Percentiles rank a stretch among this genome's conserved stretches.
Evolutionary conservation across 1,139 yeast species (phyloP).

Genomic region (Martiniozyma asiatica): DNA sequence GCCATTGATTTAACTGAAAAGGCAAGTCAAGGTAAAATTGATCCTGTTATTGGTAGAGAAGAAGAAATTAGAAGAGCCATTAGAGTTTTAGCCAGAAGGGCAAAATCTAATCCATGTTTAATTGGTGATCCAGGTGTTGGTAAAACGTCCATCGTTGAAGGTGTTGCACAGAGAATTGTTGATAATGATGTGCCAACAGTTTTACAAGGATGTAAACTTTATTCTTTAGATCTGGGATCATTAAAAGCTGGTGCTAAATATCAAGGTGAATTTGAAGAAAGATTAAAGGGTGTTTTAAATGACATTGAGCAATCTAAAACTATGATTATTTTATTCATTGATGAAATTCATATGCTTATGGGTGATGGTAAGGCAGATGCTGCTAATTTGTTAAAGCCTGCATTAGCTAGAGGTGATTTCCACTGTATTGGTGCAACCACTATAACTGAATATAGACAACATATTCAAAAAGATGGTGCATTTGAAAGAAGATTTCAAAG

Average conservation of each 20-base stretch:
- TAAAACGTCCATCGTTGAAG: conserved; percentile 95
- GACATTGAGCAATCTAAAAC: conserved; percentile 85
- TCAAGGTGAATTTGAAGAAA: conserved; percentile 97
- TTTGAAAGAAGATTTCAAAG: conserved; percentile 98
- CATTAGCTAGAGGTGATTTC: conserved; percentile 89
- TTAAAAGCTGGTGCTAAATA: conserved; percentile 97
- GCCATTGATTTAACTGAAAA: conserved; percentile 88
- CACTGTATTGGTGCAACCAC: conserved; percentile 99
- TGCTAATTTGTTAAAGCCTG: conserved; percentile 92
- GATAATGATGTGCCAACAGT: conserved; percentile 92
- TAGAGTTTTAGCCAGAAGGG: conserved; percentile 86
- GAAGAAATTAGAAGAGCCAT: conserved; percentile 95
- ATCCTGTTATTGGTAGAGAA: conserved; percentile 98
- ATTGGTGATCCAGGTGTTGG: conserved; percentile 99
- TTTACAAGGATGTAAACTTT: conserved; percentile 66
- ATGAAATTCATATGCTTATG: conserved; percentile 93
- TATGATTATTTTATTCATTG: conserved; percentile 81
- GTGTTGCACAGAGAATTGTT: conserved; percentile 93
- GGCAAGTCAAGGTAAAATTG: conserved; percentile 87
- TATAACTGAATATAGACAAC: conserved; percentile 83
- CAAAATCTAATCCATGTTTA: conserved; percentile 89
- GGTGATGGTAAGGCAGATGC: conserved; percentile 95
- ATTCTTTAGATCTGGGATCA: conserved; percentile 88
- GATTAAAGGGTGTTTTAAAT: conserved; percentile 88
- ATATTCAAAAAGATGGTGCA: conserved; percentile 94